A percentile compares a stretch with the other conserved stretches of the same genome.
phyloP scores from a whole-genome alignment of 2,329 filamentous ascomycete species.

The Cytospora piceicola region DNA sequence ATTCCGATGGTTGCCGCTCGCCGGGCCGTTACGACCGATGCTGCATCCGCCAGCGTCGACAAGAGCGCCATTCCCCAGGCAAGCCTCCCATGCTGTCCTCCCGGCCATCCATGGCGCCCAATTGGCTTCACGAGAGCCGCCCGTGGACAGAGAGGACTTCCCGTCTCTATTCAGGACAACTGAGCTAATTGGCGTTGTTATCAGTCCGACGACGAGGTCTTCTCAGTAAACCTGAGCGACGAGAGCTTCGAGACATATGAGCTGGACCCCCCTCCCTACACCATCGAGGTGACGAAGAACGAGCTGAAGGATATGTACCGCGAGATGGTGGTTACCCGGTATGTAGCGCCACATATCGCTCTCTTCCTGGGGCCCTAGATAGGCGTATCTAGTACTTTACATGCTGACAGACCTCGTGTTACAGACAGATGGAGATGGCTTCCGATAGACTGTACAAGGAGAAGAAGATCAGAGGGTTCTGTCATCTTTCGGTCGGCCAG shows the following conservation, averaged over 20 bases:
- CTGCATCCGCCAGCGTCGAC: conserved; percentile 87
- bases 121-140: conserved; percentile 4
- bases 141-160: background rate
- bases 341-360: conserved; percentile 45
- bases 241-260: conserved; percentile 99
- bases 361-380: background rate
- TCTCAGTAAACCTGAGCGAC: conserved; percentile 90
- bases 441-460: conserved; percentile 99
- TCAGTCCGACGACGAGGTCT: conserved; percentile 91
- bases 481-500: conserved; percentile 96
- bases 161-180: conserved; percentile 31
- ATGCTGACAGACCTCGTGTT: conserved; percentile 26
- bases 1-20: conserved; percentile 54
- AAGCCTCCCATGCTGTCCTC: conserved; percentile 34
- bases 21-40: conserved; percentile 91
- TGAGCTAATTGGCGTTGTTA: conserved; percentile 27
- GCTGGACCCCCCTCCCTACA: conserved; percentile 94
- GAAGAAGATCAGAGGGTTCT: conserved; percentile 99
- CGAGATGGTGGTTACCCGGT: conserved; percentile 95
- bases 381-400: background rate
- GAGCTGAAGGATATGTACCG: conserved; percentile 99
- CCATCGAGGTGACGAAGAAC: conserved; percentile 91
- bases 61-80: conserved; percentile 65
- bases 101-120: background rate
- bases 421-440: conserved; percentile 98